A percentile compares a stretch with the other conserved stretches of the same genome.
These are phyloP conservation scores for Fusarium sp. DNA, from an alignment of 2,329 filamentous ascomycete species.

Conservation along the genomic window DNA sequence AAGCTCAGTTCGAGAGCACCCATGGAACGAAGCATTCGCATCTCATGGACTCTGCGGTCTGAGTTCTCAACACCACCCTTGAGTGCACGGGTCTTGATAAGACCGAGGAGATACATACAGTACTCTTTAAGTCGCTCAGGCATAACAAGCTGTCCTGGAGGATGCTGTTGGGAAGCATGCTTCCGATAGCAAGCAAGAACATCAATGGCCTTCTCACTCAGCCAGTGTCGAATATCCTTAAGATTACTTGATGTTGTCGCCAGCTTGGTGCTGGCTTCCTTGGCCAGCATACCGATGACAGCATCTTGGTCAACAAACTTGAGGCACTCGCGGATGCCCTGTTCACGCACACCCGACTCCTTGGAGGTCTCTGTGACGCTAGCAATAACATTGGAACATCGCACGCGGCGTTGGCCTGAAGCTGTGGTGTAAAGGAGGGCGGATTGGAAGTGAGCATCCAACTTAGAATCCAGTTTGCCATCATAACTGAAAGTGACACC, in stretches of 20 bases:
- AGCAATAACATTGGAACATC: constrained; percentile 94
- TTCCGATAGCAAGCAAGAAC: constrained; percentile 93
- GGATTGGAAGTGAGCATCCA: constrained; percentile 97
- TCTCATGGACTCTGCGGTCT: constrained; percentile 90
- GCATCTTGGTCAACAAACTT: constrained; percentile 97
- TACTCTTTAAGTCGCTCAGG: constrained; percentile 97
- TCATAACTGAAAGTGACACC: constrained; percentile 94
- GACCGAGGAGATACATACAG: constrained; percentile 92
- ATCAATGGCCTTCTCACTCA: constrained; percentile 94
- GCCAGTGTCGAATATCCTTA: constrained; percentile 84
- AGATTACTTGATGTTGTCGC: constrained; percentile 76
- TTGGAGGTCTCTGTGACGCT: constrained; percentile 80
- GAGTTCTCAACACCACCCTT: constrained; percentile 93
- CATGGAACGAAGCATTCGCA: constrained; percentile 90
- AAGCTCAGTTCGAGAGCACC: constrained; percentile 86
- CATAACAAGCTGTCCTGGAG: constrained; percentile 92
- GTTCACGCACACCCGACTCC: constrained; percentile 55
- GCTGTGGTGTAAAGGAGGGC: constrained; percentile 95
- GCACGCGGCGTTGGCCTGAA: constrained; percentile 86
- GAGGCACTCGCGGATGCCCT: constrained; percentile 82
- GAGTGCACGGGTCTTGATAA: constrained; percentile 92
- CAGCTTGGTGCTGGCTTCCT: constrained; percentile 92
- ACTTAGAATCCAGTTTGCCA: constrained; percentile 94
- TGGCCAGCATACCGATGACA: constrained; percentile 87
- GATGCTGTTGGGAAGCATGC: constrained; percentile 87